Base-by-base conservation (phyloP, 768 basidiomycete genomes). In the Royoungia palumana region DNA sequence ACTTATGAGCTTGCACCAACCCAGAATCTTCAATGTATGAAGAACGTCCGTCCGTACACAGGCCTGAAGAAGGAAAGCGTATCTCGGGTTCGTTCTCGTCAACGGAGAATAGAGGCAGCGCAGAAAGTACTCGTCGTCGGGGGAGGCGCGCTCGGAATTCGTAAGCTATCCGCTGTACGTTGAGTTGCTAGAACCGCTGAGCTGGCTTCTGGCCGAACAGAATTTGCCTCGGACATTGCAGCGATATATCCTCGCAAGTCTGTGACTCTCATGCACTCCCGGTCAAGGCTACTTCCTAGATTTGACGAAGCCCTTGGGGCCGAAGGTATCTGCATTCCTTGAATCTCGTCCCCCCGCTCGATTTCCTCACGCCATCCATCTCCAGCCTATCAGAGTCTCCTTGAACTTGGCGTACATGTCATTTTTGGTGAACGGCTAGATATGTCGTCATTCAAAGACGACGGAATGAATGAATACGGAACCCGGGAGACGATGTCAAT, bases 91-190 rank as follows among this genome's bases (percentile, higher is more conserved):
- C 70, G 69, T 50, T 62, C 67, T n/a, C 72, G 74, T 46, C 84
- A 85, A 57, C 60, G 61, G 27, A 62, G 68, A 4, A 71, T 88
- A 41, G 66, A 75, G 44, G 64, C 60, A 3, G 74, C 82, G 0
- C 66, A 62, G 1, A 77, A 73, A 35, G 72, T 89, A 4, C 73
- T 87, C 7, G 75, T 88, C 13, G 76, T 87, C 3, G 87, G 87
- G 2, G 86, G 83, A 11, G 87, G 87, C 1, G 83, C 87, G 1
- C 75, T 88, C 9, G 87, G 86, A 4, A 79, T 88, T 22, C 83
- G 83, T 85, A 60, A 56, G 81, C 73, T 22, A 21, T 19, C 24
- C 35, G 35, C 25, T 2, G 4, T 34, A 6, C 14, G 20, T 24
- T 30, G 2, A 34, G 16, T 14, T 16, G 32, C 14, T 16, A 16